phyloP scores from a whole-genome alignment of 2,329 filamentous ascomycete genomes.

The Herpotrichia juniperi region DNA sequence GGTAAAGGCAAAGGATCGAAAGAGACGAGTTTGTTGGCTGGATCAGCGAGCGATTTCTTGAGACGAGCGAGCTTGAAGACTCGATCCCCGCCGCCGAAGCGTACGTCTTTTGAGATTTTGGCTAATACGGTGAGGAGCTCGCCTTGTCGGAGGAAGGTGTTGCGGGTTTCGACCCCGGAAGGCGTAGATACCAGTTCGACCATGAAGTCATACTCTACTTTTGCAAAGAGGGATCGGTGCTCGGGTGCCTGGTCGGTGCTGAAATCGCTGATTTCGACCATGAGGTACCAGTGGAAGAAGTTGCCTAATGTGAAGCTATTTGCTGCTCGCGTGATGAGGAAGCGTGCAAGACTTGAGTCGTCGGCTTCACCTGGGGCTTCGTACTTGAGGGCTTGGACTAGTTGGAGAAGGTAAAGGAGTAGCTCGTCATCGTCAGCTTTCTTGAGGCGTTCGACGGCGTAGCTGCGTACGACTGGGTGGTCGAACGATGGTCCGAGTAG shows the following conservation, averaged over 20 bases:
- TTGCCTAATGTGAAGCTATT: constrained; percentile 91
- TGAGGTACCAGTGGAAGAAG: constrained; percentile 97
- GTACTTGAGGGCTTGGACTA: constrained; percentile 91
- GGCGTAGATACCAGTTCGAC: constrained; percentile 75
- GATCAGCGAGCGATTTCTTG: constrained; percentile 83
- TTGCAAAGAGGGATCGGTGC: constrained; percentile 85
- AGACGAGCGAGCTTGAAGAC: constrained; percentile 81
- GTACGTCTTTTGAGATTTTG: constrained; percentile 87
- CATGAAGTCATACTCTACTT: constrained; percentile 97
- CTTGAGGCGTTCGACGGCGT: constrained; percentile 87
- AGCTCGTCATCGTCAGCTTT: constrained; percentile 94
- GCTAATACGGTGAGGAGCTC: constrained; percentile 87
- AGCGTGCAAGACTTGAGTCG: constrained; percentile 86
- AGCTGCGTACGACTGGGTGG: constrained; percentile 84
- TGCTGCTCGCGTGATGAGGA: constrained; percentile 85
- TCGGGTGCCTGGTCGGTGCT: constrained; percentile 76
- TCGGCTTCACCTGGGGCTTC: constrained; percentile 63
- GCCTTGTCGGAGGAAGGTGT: constrained; percentile 81
- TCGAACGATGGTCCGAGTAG: constrained; percentile 91
- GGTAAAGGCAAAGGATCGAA: constrained; percentile 90
- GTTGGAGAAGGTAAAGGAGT: constrained; percentile 86
- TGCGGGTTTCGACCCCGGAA: constrained; percentile 74
- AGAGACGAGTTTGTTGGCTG: constrained; percentile 82
- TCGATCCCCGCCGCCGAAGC: constrained; percentile 77
- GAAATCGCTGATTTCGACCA: constrained; percentile 91